Conservation (phyloP, 139 green algal genomes). For the Haematococcus sp. region DNA sequence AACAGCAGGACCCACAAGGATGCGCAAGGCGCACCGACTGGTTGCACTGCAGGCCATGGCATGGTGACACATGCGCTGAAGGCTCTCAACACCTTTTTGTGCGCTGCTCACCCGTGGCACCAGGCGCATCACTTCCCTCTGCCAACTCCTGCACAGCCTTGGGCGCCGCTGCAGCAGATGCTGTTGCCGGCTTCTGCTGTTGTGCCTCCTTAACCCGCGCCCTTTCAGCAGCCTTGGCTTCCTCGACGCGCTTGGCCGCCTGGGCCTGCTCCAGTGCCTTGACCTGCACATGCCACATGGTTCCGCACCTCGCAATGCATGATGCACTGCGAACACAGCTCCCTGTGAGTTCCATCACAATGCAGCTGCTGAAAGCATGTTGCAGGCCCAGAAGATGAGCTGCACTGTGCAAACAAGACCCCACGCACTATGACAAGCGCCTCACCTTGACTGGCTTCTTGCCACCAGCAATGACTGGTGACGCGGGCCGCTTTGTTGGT, state of each 20-base stretch:
- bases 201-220: constrained; percentile 14
- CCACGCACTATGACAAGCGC: not conserved
- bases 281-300: constrained; percentile 40
- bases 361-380: not conserved
- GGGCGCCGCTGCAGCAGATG: constrained; percentile 1
- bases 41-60: too few species aligned
- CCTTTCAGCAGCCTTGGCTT: constrained; percentile 28
- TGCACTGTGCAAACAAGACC: not conserved
- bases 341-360: not conserved
- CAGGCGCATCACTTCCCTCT: not conserved
- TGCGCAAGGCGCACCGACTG: too few species aligned
- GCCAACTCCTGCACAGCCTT: not conserved
- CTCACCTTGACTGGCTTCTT: constrained; percentile 59
- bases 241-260: constrained; percentile 43
- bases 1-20: too few species aligned
- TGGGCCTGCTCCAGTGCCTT: constrained; percentile 67
- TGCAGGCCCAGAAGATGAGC: not conserved
- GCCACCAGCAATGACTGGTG: constrained; percentile 43
- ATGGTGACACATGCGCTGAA: too few species aligned
- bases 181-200: constrained; percentile 4
- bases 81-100: too few species aligned
- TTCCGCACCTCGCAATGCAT: too few species aligned
- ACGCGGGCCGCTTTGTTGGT: constrained; percentile 35
- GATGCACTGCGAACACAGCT: not conserved
- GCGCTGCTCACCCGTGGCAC: too few species aligned